A percentile compares a stretch with the other conserved stretches of the same genome.
These are phyloP conservation scores for Chalciporus piperatus DNA, from an alignment of 768 basidiomycete genomes.

Conservation along the genomic window DNA sequence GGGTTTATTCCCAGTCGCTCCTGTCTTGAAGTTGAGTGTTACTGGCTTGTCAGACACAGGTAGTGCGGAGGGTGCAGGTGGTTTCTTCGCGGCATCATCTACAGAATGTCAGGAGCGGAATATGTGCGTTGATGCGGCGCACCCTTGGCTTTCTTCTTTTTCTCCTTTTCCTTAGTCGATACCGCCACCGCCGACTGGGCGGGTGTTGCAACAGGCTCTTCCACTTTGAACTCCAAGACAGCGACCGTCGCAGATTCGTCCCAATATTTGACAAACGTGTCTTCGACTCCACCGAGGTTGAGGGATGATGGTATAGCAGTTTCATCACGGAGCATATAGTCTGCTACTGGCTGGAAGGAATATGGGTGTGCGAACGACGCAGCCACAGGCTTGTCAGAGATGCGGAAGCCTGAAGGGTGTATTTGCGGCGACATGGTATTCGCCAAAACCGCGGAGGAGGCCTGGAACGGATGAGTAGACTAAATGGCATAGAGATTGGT, in stretches of 20 bases:
- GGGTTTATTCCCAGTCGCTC: conserved; percentile 18
- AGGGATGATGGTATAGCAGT: conserved; percentile 66
- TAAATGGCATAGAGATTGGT: neutral
- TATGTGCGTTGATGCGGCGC: neutral
- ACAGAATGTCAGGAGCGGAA: conserved; percentile 12
- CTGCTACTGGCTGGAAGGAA: conserved; percentile 81
- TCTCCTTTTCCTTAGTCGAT: conserved; percentile 59
- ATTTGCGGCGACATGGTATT: conserved; percentile 83
- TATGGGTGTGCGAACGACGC: conserved; percentile 91
- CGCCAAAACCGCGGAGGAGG: conserved; percentile 77
- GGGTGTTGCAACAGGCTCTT: conserved; percentile 42
- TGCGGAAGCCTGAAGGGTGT: conserved; percentile 92
- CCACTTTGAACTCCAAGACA: conserved; percentile 76
- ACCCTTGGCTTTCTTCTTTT: conserved; percentile 58
- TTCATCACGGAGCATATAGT: conserved; percentile 74
- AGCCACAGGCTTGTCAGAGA: conserved; percentile 85
- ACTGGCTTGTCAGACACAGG: conserved; percentile 81
- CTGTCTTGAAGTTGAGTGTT: conserved; percentile 68
- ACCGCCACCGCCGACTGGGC: conserved; percentile 31
- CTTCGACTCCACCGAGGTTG: conserved; percentile 69
- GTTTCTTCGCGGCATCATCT: conserved; percentile 36
- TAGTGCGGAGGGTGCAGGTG: conserved; percentile 60
- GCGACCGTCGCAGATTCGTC: conserved; percentile 80
- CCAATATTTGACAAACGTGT: conserved; percentile 85
- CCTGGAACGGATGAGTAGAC: conserved; percentile 42